Evolutionary conservation across 768 basidiomycete species (phyloP), one percentile per base, ranked within the genome.

Genomic region (Glaciozyma martinii): DNA sequence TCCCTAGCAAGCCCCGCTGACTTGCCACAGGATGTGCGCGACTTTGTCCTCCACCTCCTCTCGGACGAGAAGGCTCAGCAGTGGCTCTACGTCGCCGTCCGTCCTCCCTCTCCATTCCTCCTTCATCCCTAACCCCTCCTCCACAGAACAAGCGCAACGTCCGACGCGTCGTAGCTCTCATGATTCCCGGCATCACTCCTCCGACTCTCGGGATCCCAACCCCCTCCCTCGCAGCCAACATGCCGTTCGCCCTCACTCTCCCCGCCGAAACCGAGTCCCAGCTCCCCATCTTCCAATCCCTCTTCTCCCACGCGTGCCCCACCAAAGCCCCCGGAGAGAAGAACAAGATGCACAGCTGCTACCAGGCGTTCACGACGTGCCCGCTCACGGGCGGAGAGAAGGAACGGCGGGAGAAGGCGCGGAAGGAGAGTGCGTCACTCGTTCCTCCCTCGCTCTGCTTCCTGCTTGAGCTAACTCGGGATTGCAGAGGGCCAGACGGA

Each of bases 261-360:
- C 78, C 76, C 30, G 58, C 66, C 27, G 52, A 52, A 85, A 29
- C 85, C 47, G 53, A 54, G 25, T 67, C 64, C 33, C 59, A 66
- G 18, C 4, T 97, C 83, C 78, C 86, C 85, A 65, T 82, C 82
- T 47, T 86, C 79, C 42, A 89, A 82, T 7, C 75, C 56, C 72
- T 80, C 54, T 99, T 97, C 78, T 89, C 88, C 63, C 90, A 95
- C 78, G 91, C 90, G 19, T 90, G 88, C 68, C 94, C 93, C 0
- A 93, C 92, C 0, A 84, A 87, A 25, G 92, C 93, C 1, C 93
- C 92, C 0, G 95, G 94, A 1, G 94, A 97, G 70, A 81, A 82
- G 60, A 85, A 82, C 43, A 81, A 85, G 50, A 86, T 98, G 85
- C 87, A 91, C 72, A 89, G 87, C 32, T 86, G 90, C 47, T 80